phyloP scores from a whole-genome alignment of 129 eudicot species.

The Tagetes erecta region DNA sequence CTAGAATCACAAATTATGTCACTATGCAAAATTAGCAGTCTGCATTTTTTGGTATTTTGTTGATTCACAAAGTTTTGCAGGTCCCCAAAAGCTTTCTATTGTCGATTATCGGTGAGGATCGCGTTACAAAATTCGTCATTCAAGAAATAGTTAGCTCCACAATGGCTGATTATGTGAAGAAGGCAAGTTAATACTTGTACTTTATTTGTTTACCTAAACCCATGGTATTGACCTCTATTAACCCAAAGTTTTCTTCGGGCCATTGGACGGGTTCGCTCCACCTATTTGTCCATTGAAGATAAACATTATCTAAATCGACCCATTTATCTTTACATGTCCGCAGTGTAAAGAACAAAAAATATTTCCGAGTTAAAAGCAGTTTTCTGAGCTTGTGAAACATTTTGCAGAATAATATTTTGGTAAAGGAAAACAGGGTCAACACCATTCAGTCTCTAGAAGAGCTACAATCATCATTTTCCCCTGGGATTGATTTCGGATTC shows the following conservation, averaged over 20 bases:
- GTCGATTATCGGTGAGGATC: conserved; percentile 74
- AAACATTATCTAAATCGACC: background rate
- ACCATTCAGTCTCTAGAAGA: conserved; percentile 81
- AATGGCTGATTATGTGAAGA: conserved; percentile 64
- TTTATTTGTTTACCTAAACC: conserved; percentile 12
- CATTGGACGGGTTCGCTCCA: background rate
- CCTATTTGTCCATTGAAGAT: background rate
- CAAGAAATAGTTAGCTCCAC: conserved; percentile 85
- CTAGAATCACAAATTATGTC: background rate
- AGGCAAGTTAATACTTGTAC: conserved; percentile 48
- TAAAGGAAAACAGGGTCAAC: conserved; percentile 71
- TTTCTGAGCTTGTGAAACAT: conserved; percentile 4
- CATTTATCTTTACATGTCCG: background rate
- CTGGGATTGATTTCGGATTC: conserved; percentile 87
- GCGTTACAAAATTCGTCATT: conserved; percentile 69
- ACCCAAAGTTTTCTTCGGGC: background rate
- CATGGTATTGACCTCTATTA: background rate
- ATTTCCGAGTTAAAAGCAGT: background rate
- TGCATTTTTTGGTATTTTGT: background rate
- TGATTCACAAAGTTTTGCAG: conserved; percentile 38
- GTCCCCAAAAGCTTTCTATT: conserved; percentile 73
- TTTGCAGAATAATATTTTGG: conserved; percentile 60
- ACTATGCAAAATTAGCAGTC: background rate
- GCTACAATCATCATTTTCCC: conserved; percentile 55
- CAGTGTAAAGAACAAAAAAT: background rate